Evolutionary conservation across 116 monocot species (phyloP), one percentile per base, ranked within the genome.

Genomic region (Posidonia oceanica): DNA sequence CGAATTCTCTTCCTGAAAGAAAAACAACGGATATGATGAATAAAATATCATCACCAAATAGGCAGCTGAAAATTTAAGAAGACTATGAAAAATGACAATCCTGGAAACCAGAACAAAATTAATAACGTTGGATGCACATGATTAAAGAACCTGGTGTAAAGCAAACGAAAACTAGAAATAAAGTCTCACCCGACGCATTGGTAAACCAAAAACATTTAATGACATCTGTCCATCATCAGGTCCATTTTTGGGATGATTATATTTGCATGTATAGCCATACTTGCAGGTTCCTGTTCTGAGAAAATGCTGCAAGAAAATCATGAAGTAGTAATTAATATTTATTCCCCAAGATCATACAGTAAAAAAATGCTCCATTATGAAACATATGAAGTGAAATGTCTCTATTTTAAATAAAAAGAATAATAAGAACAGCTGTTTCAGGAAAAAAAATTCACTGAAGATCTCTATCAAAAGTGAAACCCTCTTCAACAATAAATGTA

Each of bases 281-380:
- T 83, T 87, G 75, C 90, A 94, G 57, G 82, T 87, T 69, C 94
- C 83, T 21, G 90, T 90, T 76, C 87, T 90, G 61, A 94, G 72
- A 74, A 90, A 94, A 70, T 81, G 83, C 94, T 94, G 90, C 85
- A 79, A 69, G 38, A 64, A 17, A 71, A 56, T 22, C 15, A 41
- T 15, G 5, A 39, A 64, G 62, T 5, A 36, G 7, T 13, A 57
- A 69, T 12, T 69, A 48, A 18, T 37, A 56, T 64, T 44, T 36
- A 68, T 52, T 23, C 51, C 12, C 41, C 20, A 39, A n/a, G 38
- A 64, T 44, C 44, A 44, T 0, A 10, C 7, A 48, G 48, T 12
- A 48, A 10, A 48, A 48, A 48, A 48, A 1, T 48, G 48, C 44
- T 48, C 48, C 11, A 10, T 48, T 12, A 48, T 6, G 48, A 12